Evolutionary conservation across 2,329 filamentous ascomycete species (phyloP), one percentile per base, ranked within the genome.

Genomic region (Aspergillus caelatus): DNA sequence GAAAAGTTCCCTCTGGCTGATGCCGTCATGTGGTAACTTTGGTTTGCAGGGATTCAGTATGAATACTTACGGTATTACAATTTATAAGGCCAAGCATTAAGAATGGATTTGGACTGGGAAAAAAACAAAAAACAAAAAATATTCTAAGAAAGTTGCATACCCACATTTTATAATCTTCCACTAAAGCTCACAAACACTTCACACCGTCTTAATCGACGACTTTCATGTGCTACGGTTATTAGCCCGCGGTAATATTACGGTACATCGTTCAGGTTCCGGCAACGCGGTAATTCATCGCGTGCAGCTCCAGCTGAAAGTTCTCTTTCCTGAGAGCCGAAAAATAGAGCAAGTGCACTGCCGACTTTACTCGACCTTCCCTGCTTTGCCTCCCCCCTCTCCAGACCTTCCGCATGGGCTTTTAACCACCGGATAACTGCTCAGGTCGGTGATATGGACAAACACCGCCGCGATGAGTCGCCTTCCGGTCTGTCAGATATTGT

Each of bases 381-480:
- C 9, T 36, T 56, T 62, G 63, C 68, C 62, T 59, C 34, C 57
- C 62, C 62, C 64, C 61, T 67, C 60, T 64, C 61, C 60, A 61
- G 55, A 59, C 58, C 62, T 63, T 60, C 65, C 70, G 63, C 63
- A 75, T 75, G 74, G 70, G 69, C 66, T 58, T 72, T 67, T 72
- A 67, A 67, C 70, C 57, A 67, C 63, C 63, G 62, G 56, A 66
- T 50, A 64, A 48, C 58, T 62, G 62, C 62, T 71, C 68, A 64
- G 69, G 66, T 65, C 55, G 60, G 68, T 69, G 71, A 67, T 69
- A 82, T 82, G 80, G 80, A 80, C 72, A 78, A 77, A 65, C 73
- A 78, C 65, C 78, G 78, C 67, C 80, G 79, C 62, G 77, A 82
- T 78, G 80, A 78, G 60, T 82, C 80, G 61, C 79, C 78, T 58